Conservation (phyloP, 106 monocot genomes). For the Allium sativum region DNA sequence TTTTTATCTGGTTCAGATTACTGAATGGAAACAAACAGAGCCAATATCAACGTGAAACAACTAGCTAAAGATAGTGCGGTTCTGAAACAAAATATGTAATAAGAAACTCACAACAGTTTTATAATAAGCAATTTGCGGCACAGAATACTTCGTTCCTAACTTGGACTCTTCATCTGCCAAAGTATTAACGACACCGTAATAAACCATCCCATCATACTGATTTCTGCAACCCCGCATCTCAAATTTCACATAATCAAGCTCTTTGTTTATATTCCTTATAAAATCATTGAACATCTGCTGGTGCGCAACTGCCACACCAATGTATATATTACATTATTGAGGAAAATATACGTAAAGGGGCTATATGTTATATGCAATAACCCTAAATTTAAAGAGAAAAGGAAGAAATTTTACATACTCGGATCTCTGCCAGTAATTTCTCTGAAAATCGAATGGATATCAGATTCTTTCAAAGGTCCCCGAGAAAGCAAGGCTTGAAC, state of each 20-base stretch:
- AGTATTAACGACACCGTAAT: conserved; percentile 86
- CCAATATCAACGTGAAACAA: no score
- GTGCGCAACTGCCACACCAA: conserved; percentile 30
- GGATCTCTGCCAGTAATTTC: conserved; percentile 76
- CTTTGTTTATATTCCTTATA: conserved; percentile 79
- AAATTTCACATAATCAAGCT: conserved; percentile 71
- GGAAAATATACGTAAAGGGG: not conserved
- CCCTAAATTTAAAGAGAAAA: not conserved
- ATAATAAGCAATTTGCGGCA: conserved; percentile 91
- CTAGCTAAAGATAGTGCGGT: no score
- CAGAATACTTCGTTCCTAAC: conserved; percentile 80
- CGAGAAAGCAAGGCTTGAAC: conserved; percentile 76
- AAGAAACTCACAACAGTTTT: conserved; percentile 65
- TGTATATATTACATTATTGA: not conserved
- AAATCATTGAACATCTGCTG: conserved; percentile 39
- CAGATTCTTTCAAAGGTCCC: conserved; percentile 59
- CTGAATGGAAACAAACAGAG: no score
- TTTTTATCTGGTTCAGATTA: no score
- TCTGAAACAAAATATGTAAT: not conserved
- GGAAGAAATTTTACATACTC: conserved; percentile 18
- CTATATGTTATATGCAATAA: not conserved
- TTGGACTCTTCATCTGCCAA: conserved; percentile 88
- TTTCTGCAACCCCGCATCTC: conserved; percentile 85
- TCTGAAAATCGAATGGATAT: conserved; percentile 51
- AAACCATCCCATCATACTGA: conserved; percentile 84